phyloP scores from a whole-genome alignment of 257 asterid species.

The Paraleonurus japonicus region DNA sequence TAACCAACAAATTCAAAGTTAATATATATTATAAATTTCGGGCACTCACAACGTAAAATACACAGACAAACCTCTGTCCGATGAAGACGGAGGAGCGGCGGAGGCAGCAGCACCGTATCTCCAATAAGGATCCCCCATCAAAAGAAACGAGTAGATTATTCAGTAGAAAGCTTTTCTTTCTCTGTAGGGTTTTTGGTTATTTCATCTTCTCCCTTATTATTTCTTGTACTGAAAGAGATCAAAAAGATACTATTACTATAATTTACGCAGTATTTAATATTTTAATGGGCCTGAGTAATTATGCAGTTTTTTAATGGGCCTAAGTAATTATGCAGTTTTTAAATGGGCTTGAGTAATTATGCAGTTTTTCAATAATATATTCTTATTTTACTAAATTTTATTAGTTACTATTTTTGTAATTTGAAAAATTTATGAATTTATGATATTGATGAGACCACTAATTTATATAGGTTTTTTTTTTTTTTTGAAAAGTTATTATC shows the following conservation, averaged over 20 bases:
- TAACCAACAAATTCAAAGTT: background rate
- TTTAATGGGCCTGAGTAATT: background rate
- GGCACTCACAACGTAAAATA: background rate
- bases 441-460: too few relatives aligned
- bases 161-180: background rate
- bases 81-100: slow-evolving; percentile 30
- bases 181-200: slow-evolving; percentile 7
- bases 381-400: too few relatives aligned
- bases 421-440: too few relatives aligned
- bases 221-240: too few relatives aligned
- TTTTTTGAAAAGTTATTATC: too few relatives aligned
- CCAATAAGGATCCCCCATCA: slow-evolving; percentile 61
- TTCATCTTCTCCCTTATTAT: background rate
- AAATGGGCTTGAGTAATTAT: too few relatives aligned
- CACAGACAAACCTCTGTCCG: slow-evolving; percentile 36
- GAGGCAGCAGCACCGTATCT: slow-evolving; percentile 39
- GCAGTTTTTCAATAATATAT: too few relatives aligned
- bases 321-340: too few relatives aligned
- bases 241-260: background rate
- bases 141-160: background rate
- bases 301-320: too few relatives aligned
- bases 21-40: background rate
- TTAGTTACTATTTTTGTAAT: too few relatives aligned
- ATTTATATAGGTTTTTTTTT: too few relatives aligned
- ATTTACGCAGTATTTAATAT: background rate